Percentiles rank a stretch among this genome's conserved stretches.
These are phyloP conservation scores for Colletotrichum scovillei DNA, from an alignment of 2,329 filamentous ascomycete genomes.

Conservation along the genomic window DNA sequence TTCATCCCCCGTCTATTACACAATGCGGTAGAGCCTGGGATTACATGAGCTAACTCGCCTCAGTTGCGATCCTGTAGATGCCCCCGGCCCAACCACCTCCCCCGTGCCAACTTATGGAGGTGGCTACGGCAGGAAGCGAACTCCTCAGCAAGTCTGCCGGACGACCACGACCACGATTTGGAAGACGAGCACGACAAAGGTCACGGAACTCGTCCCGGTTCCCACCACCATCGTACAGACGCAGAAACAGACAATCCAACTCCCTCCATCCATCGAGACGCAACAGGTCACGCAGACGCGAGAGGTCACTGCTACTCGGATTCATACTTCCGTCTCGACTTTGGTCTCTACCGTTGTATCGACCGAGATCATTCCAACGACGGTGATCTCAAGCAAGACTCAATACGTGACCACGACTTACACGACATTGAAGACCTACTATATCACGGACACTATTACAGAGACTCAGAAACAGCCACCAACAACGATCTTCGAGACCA, in stretches of 20 bases:
- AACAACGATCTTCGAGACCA: background rate
- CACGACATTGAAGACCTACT: conserved; percentile 28
- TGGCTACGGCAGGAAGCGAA: background rate
- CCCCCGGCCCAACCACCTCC: conserved; percentile 14
- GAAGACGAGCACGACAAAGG: conserved; percentile 34
- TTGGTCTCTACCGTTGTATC: conserved; percentile 24
- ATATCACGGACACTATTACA: conserved; percentile 28
- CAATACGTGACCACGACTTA: conserved; percentile 30
- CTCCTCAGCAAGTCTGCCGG: conserved; percentile 32
- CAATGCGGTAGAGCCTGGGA: background rate
- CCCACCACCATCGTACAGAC: conserved; percentile 9
- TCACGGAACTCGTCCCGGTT: conserved; percentile 13
- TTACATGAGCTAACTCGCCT: background rate
- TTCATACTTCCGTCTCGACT: conserved; percentile 29
- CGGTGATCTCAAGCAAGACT: background rate
- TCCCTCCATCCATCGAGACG: background rate
- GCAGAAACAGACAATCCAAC: conserved; percentile 3
- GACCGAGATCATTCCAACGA: background rate
- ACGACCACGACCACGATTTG: conserved; percentile 36
- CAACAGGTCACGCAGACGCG: conserved; percentile 19
- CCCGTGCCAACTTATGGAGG: conserved; percentile 14
- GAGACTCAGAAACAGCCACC: conserved; percentile 11
- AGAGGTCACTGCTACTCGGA: conserved; percentile 22
- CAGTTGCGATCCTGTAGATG: conserved; percentile 14
- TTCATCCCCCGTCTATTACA: background rate